Base-by-base conservation (phyloP, 148 eudicot species). In the Pouteria glomerata region DNA sequence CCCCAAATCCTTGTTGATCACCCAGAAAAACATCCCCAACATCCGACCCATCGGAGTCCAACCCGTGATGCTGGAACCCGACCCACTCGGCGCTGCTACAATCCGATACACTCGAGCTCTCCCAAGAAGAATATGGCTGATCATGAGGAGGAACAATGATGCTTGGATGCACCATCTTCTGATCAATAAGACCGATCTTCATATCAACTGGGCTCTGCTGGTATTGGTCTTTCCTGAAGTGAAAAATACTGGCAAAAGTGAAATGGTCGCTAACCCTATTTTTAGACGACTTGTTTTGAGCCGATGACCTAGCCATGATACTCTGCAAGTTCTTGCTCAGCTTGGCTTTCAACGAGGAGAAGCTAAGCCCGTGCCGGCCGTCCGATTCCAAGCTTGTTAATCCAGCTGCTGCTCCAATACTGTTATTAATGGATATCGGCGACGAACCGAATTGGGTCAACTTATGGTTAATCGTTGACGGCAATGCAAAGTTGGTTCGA, bases 171-270 rank as follows among this genome's bases (percentile, higher is more conserved):
- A 85, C 88, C 55, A 68, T 77, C 48, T 79, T 82, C 27, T 82
- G n/a, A n/a, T n/a, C 80, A 13, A 85, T 79, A 52, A n/a, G n/a
- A n/a, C n/a, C n/a, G n/a, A 67, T 74, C 73, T 71, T 74, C 53
- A 70, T 57, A 39, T 69, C 77, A 42, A 60, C 27, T 8, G 45
- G 66, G 13, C 57, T 70, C 52, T 78, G 80, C 52, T 78, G 80
- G 60, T 78, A 74, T 27, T 81, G 78, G 7, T 73, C 15, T 10
- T 74, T 75, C 65, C 71, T 74, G n/a, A 71, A 68, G 73, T 85
- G 74, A 44, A 85, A 85, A 1, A 85, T 82, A 42, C 85, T 85
- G 30, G 88, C 88, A 47, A 85, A 85, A 12, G 88, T 85, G 77
- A 81, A 81, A 42, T 85, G 88, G 41, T 85, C 88, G 48, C 83